phyloP scores from a whole-genome alignment of 352 stramenopile species.

The Phytophthora megakarya region DNA sequence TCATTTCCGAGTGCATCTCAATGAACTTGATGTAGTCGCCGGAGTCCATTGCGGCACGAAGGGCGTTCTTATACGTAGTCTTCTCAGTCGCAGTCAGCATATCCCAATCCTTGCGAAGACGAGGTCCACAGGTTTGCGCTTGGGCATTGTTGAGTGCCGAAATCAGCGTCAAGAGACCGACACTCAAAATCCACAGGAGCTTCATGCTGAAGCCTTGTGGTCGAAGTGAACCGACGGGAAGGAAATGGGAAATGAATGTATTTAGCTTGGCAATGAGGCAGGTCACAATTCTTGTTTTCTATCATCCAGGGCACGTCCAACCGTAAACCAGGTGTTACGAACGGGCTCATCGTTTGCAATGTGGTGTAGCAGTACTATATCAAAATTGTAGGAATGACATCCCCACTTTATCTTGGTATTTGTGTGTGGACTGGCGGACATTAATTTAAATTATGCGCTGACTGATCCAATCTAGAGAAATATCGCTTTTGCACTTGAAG shows the following conservation, averaged over 20 bases:
- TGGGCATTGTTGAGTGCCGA: slow-evolving; percentile 5
- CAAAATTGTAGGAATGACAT: too few species aligned
- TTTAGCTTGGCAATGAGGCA: too few species aligned
- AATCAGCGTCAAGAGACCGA: slow-evolving; percentile 18
- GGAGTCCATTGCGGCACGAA: slow-evolving; percentile 57
- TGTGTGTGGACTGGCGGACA: too few species aligned
- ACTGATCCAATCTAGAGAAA: too few species aligned
- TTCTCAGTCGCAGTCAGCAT: slow-evolving; percentile 48
- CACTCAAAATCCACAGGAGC: slow-evolving; percentile 27
- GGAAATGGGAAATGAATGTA: background rate
- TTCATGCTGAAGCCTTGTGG: slow-evolving; percentile 27
- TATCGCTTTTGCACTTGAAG: too few species aligned
- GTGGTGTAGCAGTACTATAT: too few species aligned
- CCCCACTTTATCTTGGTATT: too few species aligned
- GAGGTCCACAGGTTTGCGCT: slow-evolving; percentile 39
- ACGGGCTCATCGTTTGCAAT: too few species aligned
- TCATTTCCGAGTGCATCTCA: slow-evolving; percentile 70
- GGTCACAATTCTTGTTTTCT: too few species aligned
- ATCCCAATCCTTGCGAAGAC: slow-evolving; percentile 59
- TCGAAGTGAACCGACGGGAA: slow-evolving; percentile 14
- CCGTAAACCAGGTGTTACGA: too few species aligned
- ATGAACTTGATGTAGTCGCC: slow-evolving; percentile 67
- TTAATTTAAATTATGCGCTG: too few species aligned
- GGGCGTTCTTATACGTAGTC: slow-evolving; percentile 47
- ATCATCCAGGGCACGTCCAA: too few species aligned